Conservation (phyloP, 805 yeast genomes). For the Metschnikowia vanudenii region DNA sequence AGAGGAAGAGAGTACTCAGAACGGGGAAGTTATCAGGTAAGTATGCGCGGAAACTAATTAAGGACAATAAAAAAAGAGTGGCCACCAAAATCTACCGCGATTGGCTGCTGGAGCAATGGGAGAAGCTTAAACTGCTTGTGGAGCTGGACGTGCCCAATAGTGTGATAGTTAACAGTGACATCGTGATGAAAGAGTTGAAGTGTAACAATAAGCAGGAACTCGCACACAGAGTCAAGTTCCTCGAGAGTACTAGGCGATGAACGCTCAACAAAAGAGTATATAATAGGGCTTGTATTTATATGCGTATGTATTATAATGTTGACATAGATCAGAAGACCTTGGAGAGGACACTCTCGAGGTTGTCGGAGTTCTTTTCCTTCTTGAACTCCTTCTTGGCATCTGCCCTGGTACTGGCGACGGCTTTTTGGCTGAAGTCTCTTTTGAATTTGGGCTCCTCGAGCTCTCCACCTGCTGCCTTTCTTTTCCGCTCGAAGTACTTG, state of each 20-base stretch:
- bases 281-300: neutral
- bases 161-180: constrained; percentile 30
- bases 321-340: constrained; percentile 43
- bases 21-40: constrained; percentile 19
- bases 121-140: constrained; percentile 29
- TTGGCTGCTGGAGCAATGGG: constrained; percentile 37
- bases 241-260: constrained; percentile 3
- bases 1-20: neutral
- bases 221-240: constrained; percentile 25
- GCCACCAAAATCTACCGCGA: neutral
- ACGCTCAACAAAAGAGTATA: neutral
- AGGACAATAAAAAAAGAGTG: constrained; percentile 5
- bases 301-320: neutral
- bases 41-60: constrained; percentile 20
- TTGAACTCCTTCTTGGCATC: constrained; percentile 53
- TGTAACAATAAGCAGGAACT: constrained; percentile 31
- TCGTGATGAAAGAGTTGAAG: constrained; percentile 27
- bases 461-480: constrained; percentile 24
- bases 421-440: constrained; percentile 69
- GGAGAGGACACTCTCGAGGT: constrained; percentile 49
- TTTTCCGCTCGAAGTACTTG: constrained; percentile 64
- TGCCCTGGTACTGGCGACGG: constrained; percentile 64
- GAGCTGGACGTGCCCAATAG: constrained; percentile 26
- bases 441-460: constrained; percentile 20
- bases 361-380: constrained; percentile 37